phyloP scores from a whole-genome alignment of 2,329 filamentous ascomycete genomes.

The Verticillium albo-atrum region DNA sequence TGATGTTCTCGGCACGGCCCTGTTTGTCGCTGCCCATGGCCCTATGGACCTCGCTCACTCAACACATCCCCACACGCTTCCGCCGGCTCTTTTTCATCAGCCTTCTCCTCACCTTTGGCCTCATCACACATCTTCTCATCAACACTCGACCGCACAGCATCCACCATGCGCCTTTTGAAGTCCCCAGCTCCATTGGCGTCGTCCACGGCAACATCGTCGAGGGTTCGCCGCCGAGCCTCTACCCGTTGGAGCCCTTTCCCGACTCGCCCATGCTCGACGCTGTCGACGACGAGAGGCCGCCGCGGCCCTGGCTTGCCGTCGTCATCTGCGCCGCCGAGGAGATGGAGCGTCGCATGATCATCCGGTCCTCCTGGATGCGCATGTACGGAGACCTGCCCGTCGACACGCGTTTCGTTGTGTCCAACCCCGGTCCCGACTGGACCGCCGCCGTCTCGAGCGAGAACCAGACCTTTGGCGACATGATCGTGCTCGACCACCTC shows the following conservation, averaged over 20 bases:
- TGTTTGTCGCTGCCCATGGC: neutral
- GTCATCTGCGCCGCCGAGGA: conserved; percentile 23
- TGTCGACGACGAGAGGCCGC: neutral
- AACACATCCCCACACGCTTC: conserved; percentile 4
- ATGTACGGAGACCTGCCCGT: conserved; percentile 23
- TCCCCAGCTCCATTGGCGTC: conserved; percentile 5
- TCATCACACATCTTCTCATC: conserved; percentile 1
- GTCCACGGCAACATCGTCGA: conserved; percentile 9
- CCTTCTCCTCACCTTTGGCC: conserved; percentile 1
- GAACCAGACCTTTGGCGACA: conserved; percentile 26
- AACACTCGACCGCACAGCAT: neutral
- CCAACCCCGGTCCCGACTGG: conserved; percentile 22
- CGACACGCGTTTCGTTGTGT: conserved; percentile 23
- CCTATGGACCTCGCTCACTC: conserved; percentile 1
- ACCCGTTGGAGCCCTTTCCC: conserved; percentile 18
- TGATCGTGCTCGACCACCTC: conserved; percentile 27
- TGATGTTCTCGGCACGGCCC: neutral
- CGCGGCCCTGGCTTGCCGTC: conserved; percentile 21
- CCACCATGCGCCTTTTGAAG: conserved; percentile 8
- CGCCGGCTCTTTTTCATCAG: conserved; percentile 4
- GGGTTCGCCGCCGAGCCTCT: conserved; percentile 1
- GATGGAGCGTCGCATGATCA: conserved; percentile 21
- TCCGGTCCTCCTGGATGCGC: conserved; percentile 26
- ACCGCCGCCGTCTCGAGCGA: conserved; percentile 19
- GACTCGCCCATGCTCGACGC: conserved; percentile 14